Evolutionary conservation across 2,329 filamentous ascomycete species (phyloP).

Genomic region (Fusarium sororula): DNA sequence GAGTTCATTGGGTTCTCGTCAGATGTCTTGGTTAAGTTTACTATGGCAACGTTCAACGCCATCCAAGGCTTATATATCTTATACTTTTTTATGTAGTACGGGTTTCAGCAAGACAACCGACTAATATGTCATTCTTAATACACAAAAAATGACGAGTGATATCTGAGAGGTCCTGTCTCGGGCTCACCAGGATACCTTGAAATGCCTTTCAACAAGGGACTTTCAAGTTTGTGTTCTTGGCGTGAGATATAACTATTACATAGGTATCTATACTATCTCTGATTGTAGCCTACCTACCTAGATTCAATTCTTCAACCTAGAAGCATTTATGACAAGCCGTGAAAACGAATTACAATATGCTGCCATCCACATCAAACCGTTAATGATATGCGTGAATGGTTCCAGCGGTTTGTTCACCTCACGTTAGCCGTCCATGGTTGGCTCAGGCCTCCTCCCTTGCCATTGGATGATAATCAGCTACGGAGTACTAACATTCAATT

Average conservation of each 20-base stretch:
- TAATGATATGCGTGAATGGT: not conserved
- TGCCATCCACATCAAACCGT: not conserved
- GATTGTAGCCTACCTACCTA: not conserved
- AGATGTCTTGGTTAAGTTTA: not conserved
- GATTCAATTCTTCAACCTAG: not conserved
- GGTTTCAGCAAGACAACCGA: not conserved
- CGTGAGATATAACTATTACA: not conserved
- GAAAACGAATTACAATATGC: not conserved
- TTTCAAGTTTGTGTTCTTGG: not conserved
- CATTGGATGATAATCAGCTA: constrained; percentile 11
- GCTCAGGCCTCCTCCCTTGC: not conserved
- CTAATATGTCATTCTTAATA: not conserved
- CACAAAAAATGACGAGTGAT: not conserved
- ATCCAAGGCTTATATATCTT: not conserved
- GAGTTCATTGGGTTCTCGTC: not conserved
- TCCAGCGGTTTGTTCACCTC: not conserved
- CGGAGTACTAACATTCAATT: not conserved
- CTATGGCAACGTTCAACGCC: not conserved
- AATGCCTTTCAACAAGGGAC: not conserved
- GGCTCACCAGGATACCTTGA: not conserved
- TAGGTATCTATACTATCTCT: not conserved
- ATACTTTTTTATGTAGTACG: not conserved
- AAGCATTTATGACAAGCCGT: not conserved
- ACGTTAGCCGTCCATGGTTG: not conserved
- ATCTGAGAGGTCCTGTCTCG: not conserved